Percentiles rank a stretch among this genome's conserved stretches.
These are phyloP conservation scores for Rhodotorula sphaerocarpa DNA, from an alignment of 768 basidiomycete species.

Conservation along the genomic window DNA sequence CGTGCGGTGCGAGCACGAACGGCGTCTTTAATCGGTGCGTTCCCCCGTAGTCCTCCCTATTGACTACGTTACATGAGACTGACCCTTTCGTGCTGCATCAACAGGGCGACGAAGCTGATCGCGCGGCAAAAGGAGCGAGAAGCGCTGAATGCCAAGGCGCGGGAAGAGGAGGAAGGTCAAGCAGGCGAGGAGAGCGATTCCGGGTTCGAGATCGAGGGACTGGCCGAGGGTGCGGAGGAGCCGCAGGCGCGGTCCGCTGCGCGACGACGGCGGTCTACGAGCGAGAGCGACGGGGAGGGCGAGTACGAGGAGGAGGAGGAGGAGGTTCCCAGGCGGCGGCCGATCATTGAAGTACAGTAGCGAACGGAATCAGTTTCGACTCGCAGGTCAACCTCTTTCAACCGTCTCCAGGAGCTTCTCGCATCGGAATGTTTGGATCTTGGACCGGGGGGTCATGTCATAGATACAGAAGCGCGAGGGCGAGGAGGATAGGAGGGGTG, in stretches of 20 bases:
- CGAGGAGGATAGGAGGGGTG: neutral
- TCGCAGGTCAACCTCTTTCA: too few relatives aligned
- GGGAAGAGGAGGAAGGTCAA: slow-evolving; percentile 34
- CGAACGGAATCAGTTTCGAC: too few relatives aligned
- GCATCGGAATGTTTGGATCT: too few relatives aligned
- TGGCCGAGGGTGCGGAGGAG: slow-evolving; percentile 11
- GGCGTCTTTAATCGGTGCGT: slow-evolving; percentile 75
- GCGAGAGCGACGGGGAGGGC: slow-evolving; percentile 1
- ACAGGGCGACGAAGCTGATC: slow-evolving; percentile 77
- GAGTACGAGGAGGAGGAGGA: slow-evolving; percentile 19
- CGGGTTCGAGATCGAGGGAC: slow-evolving; percentile 38
- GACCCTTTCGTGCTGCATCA: neutral
- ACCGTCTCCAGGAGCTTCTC: too few relatives aligned
- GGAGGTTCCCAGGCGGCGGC: neutral
- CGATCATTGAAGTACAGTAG: slow-evolving; percentile 31
- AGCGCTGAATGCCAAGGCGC: slow-evolving; percentile 47
- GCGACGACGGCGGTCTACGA: neutral
- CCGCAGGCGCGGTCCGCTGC: neutral
- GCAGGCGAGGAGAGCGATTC: slow-evolving; percentile 17
- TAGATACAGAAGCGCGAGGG: neutral
- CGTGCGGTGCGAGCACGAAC: slow-evolving; percentile 83
- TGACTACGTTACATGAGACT: neutral
- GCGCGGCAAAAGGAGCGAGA: slow-evolving; percentile 58
- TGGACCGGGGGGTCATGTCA: too few relatives aligned
- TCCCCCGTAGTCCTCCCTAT: too few relatives aligned